A percentile compares a stretch with the other conserved stretches of the same genome.
These are phyloP conservation scores for Phytophthora sansomeana DNA, from an alignment of 352 stramenopile species.

Conservation along the genomic window DNA sequence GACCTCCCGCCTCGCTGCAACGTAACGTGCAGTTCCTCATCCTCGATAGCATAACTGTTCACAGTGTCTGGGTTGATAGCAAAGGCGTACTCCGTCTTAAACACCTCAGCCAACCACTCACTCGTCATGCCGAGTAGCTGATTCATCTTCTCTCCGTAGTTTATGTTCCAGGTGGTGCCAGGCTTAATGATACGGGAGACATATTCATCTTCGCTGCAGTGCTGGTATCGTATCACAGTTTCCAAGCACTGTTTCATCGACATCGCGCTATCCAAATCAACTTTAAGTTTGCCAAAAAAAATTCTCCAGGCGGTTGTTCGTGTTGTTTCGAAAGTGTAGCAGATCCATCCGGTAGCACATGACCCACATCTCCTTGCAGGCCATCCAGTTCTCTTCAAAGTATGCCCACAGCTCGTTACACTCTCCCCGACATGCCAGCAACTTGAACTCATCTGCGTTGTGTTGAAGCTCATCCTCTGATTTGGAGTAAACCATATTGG, in stretches of 20 bases:
- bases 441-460: constrained; percentile 10
- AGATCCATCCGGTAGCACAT: not conserved
- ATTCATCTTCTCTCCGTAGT: too few relatives aligned
- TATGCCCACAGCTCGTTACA: not conserved
- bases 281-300: constrained; percentile 10
- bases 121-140: too few relatives aligned
- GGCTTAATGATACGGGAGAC: too few relatives aligned
- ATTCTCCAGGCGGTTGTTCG: constrained; percentile 6
- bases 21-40: not conserved
- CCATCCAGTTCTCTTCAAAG: constrained; percentile 5
- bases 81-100: too few relatives aligned
- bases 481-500: constrained; percentile 9
- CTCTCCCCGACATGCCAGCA: not conserved
- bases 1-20: not conserved
- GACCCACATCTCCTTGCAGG: not conserved
- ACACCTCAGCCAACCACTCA: too few relatives aligned
- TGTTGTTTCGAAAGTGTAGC: constrained; percentile 5
- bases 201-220: not conserved
- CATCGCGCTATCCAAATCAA: constrained; percentile 5
- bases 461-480: not conserved
- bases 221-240: not conserved
- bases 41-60: too few relatives aligned
- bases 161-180: too few relatives aligned
- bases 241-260: constrained; percentile 7
- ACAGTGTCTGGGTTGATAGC: too few relatives aligned